A percentile compares a stretch with the other conserved stretches of the same genome.
phyloP scores from a whole-genome alignment of 345 rosid genomes.

The Nephelium lappaceum region DNA sequence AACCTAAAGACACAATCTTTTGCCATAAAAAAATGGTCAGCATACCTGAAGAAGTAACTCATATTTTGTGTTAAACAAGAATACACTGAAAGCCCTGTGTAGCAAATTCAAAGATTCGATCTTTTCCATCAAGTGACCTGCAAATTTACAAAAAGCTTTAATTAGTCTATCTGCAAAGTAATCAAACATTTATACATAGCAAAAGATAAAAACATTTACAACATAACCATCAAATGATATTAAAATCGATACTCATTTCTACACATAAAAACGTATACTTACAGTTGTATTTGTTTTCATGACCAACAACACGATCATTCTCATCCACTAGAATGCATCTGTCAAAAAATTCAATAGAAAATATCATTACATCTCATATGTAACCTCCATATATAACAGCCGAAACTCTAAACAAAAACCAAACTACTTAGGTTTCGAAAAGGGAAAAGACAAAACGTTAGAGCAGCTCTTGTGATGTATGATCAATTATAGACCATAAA shows the following conservation, averaged over 20 bases:
- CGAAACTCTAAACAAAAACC: not conserved
- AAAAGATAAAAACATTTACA: not conserved
- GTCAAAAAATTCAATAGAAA: slow-evolving; percentile 29
- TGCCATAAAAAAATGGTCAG: not conserved
- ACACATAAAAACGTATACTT: slow-evolving; percentile 34
- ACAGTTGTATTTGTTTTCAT: slow-evolving; percentile 87
- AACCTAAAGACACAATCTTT: not conserved
- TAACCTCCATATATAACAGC: not conserved
- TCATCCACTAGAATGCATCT: slow-evolving; percentile 97
- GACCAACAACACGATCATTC: slow-evolving; percentile 76
- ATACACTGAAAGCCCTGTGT: slow-evolving; percentile 98
- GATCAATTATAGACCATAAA: not conserved
- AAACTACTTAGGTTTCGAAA: not conserved
- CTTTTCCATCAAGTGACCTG: slow-evolving; percentile 98
- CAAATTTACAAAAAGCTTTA: slow-evolving; percentile 20
- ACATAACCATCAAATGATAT: not conserved
- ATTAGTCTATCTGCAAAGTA: not conserved
- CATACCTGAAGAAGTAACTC: slow-evolving; percentile 97
- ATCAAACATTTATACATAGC: not conserved
- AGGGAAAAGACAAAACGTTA: not conserved
- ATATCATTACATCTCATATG: not conserved
- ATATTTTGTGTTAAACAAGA: slow-evolving; percentile 87
- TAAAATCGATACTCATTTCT: not conserved
- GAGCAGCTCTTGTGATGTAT: not conserved
- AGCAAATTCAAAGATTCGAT: slow-evolving; percentile 73